Conservation (phyloP, 495 filamentous ascomycete genomes). For the Immersiella caudata region DNA sequence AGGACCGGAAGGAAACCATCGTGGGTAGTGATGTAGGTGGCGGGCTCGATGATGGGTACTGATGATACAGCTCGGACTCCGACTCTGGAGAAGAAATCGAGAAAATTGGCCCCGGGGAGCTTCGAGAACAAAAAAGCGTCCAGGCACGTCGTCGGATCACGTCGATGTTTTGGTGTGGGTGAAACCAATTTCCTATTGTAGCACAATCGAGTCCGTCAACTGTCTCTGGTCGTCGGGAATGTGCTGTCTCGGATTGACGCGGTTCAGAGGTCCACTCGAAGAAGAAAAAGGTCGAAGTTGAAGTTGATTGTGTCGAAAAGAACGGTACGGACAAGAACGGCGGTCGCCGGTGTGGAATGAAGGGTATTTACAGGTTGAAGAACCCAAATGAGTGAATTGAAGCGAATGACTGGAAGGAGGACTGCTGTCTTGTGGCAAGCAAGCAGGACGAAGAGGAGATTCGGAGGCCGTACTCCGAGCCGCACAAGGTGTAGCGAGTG, state of each 20-base stretch:
- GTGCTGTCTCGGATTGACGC: slow-evolving; percentile 11
- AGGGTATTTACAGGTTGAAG: slow-evolving; percentile 17
- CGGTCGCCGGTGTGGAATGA: slow-evolving; percentile 1
- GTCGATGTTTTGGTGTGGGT: slow-evolving; percentile 24
- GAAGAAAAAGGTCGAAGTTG: background rate
- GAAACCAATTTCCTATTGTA: slow-evolving; percentile 30
- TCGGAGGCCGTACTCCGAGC: slow-evolving; percentile 1
- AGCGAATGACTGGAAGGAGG: slow-evolving; percentile 12
- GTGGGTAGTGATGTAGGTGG: slow-evolving; percentile 10
- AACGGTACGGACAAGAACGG: background rate
- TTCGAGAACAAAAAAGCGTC: background rate
- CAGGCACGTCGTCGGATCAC: background rate
- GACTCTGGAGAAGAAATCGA: slow-evolving; percentile 10
- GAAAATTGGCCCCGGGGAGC: background rate
- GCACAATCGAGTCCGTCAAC: slow-evolving; percentile 20
- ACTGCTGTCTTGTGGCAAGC: slow-evolving; percentile 7
- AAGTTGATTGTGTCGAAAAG: background rate
- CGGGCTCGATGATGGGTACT: background rate
- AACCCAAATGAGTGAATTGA: slow-evolving; percentile 11
- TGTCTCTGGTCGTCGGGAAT: background rate
- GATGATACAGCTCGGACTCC: background rate
- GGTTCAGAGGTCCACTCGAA: background rate
- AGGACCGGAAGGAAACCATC: slow-evolving; percentile 28
- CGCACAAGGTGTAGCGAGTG: slow-evolving; percentile 15
- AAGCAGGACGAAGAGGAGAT: slow-evolving; percentile 18